phyloP scores from a whole-genome alignment of 2,329 filamentous ascomycete genomes.

The Cladorrhinum sp. region DNA sequence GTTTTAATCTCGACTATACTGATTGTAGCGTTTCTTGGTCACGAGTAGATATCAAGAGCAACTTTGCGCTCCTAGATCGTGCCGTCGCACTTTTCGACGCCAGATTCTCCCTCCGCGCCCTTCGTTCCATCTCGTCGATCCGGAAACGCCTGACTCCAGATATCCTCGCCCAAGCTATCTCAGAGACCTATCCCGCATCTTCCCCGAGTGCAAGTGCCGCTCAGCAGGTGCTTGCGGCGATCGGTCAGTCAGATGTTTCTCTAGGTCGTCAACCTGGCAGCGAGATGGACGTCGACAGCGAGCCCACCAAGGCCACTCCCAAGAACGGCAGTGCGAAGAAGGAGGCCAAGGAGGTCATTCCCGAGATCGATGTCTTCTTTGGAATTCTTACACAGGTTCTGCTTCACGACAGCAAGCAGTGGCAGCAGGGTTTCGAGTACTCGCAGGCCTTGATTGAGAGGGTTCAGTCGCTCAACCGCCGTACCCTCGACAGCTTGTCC shows the following conservation, averaged over 20 bases:
- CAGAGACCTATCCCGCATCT: slow-evolving; percentile 69
- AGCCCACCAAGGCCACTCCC: slow-evolving; percentile 46
- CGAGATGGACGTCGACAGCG: slow-evolving; percentile 73
- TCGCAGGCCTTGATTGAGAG: slow-evolving; percentile 79
- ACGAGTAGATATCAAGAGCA: slow-evolving; percentile 81
- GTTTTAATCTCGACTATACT: background rate
- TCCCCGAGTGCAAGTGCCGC: slow-evolving; percentile 62
- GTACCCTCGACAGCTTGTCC: slow-evolving; percentile 88
- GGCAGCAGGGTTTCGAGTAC: slow-evolving; percentile 77
- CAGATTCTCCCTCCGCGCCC: slow-evolving; percentile 88
- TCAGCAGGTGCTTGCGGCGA: slow-evolving; percentile 65
- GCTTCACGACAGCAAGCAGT: slow-evolving; percentile 80
- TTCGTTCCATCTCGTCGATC: slow-evolving; percentile 92
- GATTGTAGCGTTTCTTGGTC: background rate
- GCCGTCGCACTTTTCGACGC: slow-evolving; percentile 92
- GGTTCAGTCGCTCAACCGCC: slow-evolving; percentile 84
- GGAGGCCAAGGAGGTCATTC: slow-evolving; percentile 69
- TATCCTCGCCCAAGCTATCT: slow-evolving; percentile 75
- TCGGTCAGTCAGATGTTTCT: slow-evolving; percentile 64
- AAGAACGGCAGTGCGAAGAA: slow-evolving; percentile 57
- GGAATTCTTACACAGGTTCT: slow-evolving; percentile 84
- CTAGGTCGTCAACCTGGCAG: slow-evolving; percentile 56
- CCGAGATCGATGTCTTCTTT: slow-evolving; percentile 86
- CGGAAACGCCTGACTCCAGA: slow-evolving; percentile 85
- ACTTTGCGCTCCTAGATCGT: slow-evolving; percentile 86